Evolutionary conservation across 1,284 basidiomycete species (phyloP).

Genomic region (Marasmius oreades): DNA sequence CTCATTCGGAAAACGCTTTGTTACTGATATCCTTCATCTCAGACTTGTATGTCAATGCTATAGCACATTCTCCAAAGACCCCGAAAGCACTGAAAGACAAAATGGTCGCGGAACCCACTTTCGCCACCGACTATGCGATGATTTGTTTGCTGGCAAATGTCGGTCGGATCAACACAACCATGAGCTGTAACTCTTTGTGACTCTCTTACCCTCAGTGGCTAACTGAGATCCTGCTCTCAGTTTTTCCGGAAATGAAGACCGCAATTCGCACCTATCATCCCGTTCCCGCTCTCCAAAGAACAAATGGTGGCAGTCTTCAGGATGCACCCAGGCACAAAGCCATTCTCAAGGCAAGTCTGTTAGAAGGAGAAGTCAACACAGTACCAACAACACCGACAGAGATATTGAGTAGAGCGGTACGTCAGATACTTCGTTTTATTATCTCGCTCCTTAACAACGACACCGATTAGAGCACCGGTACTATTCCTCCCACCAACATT

Average conservation of each 20-base stretch:
- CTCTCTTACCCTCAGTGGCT: conserved; percentile 4
- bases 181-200: conserved; percentile 63
- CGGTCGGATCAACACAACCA: conserved; percentile 79
- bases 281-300: conserved; percentile 75
- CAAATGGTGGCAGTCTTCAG: conserved; percentile 72
- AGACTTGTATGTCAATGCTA: conserved; percentile 73
- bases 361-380: conserved; percentile 39
- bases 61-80: conserved; percentile 67
- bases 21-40: conserved; percentile 48
- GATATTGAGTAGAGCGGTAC: conserved; percentile 41
- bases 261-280: conserved; percentile 81
- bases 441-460: conserved; percentile 15
- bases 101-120: conserved; percentile 59
- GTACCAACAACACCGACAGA: conserved; percentile 45
- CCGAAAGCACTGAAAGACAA: conserved; percentile 58
- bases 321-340: conserved; percentile 80
- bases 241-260: conserved; percentile 81
- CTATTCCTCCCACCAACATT: conserved; percentile 57
- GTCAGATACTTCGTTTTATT: conserved; percentile 21
- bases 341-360: conserved; percentile 52
- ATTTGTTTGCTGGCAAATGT: conserved; percentile 77
- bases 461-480: conserved; percentile 39
- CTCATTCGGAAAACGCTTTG: background rate
- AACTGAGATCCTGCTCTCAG: conserved; percentile 29
- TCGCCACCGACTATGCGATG: conserved; percentile 75